Base-by-base conservation (phyloP, 192 early-diverging fungal species). In the Coemansia sp. region DNA sequence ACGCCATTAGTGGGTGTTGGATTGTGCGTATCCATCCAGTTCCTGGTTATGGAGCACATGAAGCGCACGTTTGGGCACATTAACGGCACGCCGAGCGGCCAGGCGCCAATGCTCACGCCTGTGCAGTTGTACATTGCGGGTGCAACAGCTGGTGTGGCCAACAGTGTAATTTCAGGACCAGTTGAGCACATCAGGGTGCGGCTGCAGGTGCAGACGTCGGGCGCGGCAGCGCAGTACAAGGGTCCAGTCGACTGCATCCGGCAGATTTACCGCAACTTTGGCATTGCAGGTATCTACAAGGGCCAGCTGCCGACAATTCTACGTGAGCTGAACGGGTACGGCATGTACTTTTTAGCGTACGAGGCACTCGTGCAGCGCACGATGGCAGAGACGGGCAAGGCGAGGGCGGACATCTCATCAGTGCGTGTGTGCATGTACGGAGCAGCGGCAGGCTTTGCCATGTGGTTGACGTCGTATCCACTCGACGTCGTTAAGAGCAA, bases 1-100 rank as follows among this genome's bases (percentile, higher is more conserved):
- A 96, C 93, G 15, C 96, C 96, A 0, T 84, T 98, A 23, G 82
- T 98, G 5, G 96, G 96, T 49, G 89, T 94, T 47, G 96, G 96
- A 41, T 89, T 92, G 11, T 96, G 94, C 72, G 96, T 98, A 5
- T 94, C 94, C n/a, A 92, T 98, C 72, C 96, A 98, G 83, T 98
- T 98, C 70, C 82, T 89, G 32, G 92, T 89, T 43, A 79, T 97
- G 38, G 90, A 96, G 81, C 84, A 87, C 53, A 88, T 90, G 79
- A 97, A 98, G 84, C 88, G 96, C 38, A 73, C 81, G 27, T 92
- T 93, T 67, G 78, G 78, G 19, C 60, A 69, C 15, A 63, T 81
- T 24, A 94, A 93, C 67, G 76, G 73, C 10, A 73, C 83, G 8
- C 63, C 79, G 23, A 68, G 56, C 19, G 77, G 79, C 12, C 69